Evolutionary conservation across 768 basidiomycete species (phyloP).

Genomic region (Butyriboletus loyo): DNA sequence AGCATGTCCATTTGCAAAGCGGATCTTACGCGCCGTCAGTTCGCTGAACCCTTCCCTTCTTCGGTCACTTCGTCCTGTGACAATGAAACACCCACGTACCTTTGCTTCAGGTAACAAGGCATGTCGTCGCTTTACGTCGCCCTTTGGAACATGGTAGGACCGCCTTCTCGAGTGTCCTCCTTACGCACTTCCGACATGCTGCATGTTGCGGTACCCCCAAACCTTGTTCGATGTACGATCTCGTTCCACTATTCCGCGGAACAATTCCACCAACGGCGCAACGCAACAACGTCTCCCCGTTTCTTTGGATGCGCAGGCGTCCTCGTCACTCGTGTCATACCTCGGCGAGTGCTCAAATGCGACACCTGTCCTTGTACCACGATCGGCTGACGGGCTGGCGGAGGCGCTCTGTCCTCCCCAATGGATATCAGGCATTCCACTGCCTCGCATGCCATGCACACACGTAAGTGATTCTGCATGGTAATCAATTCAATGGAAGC

Average conservation of each 20-base stretch:
- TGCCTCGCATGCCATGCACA: not conserved
- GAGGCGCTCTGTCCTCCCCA: conserved; percentile 1
- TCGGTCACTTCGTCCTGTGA: conserved; percentile 11
- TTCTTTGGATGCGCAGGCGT: not conserved
- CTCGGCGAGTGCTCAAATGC: not conserved
- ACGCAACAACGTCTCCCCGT: conserved; percentile 3
- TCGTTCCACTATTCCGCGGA: conserved; percentile 17
- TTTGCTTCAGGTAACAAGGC: not conserved
- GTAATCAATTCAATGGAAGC: conserved; percentile 9
- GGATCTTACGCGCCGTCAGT: conserved; percentile 1
- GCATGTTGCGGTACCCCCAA: conserved; percentile 9
- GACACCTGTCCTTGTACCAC: conserved; percentile 6
- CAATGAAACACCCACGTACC: conserved; percentile 9
- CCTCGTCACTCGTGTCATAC: not conserved
- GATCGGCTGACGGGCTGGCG: conserved; percentile 1
- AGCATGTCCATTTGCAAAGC: conserved; percentile 1
- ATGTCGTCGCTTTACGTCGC: conserved; percentile 12
- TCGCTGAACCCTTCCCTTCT: not conserved
- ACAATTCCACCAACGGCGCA: conserved; percentile 1
- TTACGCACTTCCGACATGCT: conserved; percentile 13
- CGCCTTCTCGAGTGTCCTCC: conserved; percentile 7
- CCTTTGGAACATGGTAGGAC: conserved; percentile 2
- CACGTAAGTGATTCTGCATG: conserved; percentile 8
- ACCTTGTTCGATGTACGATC: conserved; percentile 5
- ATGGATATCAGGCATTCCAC: conserved; percentile 3